Evolutionary conservation across 495 filamentous ascomycete species (phyloP), one percentile per base, ranked within the genome.

Genomic region (Tuber aestivum): DNA sequence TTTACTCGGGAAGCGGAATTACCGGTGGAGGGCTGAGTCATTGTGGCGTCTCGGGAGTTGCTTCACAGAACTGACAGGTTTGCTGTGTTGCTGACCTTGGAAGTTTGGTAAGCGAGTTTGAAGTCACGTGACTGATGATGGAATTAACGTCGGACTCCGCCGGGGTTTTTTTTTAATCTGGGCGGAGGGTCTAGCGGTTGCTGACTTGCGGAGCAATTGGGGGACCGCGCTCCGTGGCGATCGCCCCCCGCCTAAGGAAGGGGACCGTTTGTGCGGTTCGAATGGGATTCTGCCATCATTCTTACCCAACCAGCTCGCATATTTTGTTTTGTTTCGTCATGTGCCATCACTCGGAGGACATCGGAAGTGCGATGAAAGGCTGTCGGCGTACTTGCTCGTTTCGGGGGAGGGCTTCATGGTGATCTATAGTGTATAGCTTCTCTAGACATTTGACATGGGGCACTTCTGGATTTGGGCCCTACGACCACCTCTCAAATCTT

Each of bases 131-230:
- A 65, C 56, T 3, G 9, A 2, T 61, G 50, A 61, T 61, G 50
- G 3, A 27, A 27, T 61, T 61, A 12, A 0, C 3, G 10, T 61
- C 50, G 50, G 50, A 32, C 50, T 0, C 50, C 10, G 12, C 50
- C n/a, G n/a, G 4, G n/a, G n/a, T n/a, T n/a, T n/a, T 32, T 32
- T 32, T 61, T 8, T n/a, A n/a, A n/a, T n/a, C n/a, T 23, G 50
- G n/a, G 0, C 2, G 1, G 10, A 1, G 10, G 6, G 2, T 16
- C 42, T 1, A 16, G 42, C 0, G 16, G 42, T 18, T 0, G 38
- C 3, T 40, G 38, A 7, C 38, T 40, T 9, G 8, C 48, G 21
- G 5, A 50, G 21, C 21, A n/a, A 50, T 32, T 61, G 50, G n/a
- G n/a, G 50, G 50, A n/a, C 10, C 6, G n/a, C 27, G n/a, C 50